Evolutionary conservation across 2,329 filamentous ascomycete species (phyloP), one percentile per base, ranked within the genome.

Genomic region (Phyllosticta citriasiana): DNA sequence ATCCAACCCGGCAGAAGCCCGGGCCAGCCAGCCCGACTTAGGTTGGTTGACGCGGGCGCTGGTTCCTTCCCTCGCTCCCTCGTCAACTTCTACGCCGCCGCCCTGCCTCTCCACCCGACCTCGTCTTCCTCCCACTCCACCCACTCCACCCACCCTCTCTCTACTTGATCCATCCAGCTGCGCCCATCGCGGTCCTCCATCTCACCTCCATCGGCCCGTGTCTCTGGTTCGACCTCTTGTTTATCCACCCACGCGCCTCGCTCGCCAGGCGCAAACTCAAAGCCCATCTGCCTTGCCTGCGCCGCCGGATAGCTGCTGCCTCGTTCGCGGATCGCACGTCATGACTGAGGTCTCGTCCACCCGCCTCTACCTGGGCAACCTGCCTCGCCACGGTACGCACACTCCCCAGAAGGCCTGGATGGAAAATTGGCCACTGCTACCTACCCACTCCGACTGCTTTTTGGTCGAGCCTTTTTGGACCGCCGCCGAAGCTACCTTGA

Each of bases 291-390:
- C 27, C 27, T 30, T 56, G 53, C 58, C 58, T 53, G 40, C 58
- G 58, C 58, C 16, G 40, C 40, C 30, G 59, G 54, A 57, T 33
- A 61, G 26, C 55, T 61, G n/a, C 51, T 60, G 40, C 52, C 52
- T 27, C 58, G 30, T 30, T n/a, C 16, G 35, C 26, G 55, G 51
- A 62, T 61, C 63, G 50, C 62, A 52, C 73, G 82, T 77, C 75
- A 91, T 91, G 84, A 88, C 85, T 71, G 91, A 96, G 80, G 93
- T 97, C 68, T 96, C 91, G 66, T 88, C 89, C 68, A 97, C 93
- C 73, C 86, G 94, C 80, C 89, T 97, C 69, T 99, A 97, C 81
- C 82, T 97, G 80, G 93, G 93, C 78, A 97, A 97, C 80, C 88
- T 99, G 76, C 93, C 94, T 77, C 90, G 91, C 78, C 91, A 89